A percentile compares a stretch with the other conserved stretches of the same genome.
Evolutionary conservation across 2,329 filamentous ascomycete species (phyloP).

Genomic region (Plectosphaerella plurivora): DNA sequence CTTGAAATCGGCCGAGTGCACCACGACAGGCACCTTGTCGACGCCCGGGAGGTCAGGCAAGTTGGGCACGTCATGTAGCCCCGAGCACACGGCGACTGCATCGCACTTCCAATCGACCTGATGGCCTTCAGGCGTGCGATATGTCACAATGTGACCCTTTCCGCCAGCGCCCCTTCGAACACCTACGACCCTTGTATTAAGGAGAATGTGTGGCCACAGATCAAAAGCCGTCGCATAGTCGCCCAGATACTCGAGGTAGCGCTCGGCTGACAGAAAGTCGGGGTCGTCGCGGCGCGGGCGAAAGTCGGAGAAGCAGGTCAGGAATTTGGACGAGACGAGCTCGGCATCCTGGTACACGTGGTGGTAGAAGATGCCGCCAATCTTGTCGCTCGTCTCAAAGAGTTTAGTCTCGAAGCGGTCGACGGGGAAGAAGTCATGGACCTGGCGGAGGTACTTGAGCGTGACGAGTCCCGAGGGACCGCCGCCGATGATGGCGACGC

Average conservation of each 20-base stretch:
- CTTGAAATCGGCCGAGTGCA: slow-evolving; percentile 41
- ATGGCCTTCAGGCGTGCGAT: slow-evolving; percentile 6
- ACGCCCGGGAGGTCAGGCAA: slow-evolving; percentile 34
- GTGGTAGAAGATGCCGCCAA: slow-evolving; percentile 44
- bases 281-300: slow-evolving; percentile 33
- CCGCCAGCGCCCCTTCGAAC: slow-evolving; percentile 9
- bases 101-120: slow-evolving; percentile 32
- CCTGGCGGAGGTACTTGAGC: slow-evolving; percentile 32
- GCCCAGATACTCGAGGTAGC: slow-evolving; percentile 38
- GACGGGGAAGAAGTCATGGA: slow-evolving; percentile 30
- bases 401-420: slow-evolving; percentile 34
- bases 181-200: slow-evolving; percentile 22
- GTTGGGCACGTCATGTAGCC: slow-evolving; percentile 35
- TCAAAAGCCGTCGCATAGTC: slow-evolving; percentile 32
- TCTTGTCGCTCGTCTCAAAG: slow-evolving; percentile 36
- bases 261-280: slow-evolving; percentile 36
- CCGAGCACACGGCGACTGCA: slow-evolving; percentile 40
- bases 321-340: slow-evolving; percentile 43
- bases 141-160: slow-evolving; percentile 16
- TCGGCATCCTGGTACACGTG: slow-evolving; percentile 44
- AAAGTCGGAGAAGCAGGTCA: slow-evolving; percentile 47
- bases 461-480: slow-evolving; percentile 37
- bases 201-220: slow-evolving; percentile 30
- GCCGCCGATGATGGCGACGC: slow-evolving; percentile 37
- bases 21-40: slow-evolving; percentile 24